A percentile compares a stretch with the other conserved stretches of the same genome.
Conservation (phyloP, 768 basidiomycete species). For the Amyloporia xantha region DNA sequence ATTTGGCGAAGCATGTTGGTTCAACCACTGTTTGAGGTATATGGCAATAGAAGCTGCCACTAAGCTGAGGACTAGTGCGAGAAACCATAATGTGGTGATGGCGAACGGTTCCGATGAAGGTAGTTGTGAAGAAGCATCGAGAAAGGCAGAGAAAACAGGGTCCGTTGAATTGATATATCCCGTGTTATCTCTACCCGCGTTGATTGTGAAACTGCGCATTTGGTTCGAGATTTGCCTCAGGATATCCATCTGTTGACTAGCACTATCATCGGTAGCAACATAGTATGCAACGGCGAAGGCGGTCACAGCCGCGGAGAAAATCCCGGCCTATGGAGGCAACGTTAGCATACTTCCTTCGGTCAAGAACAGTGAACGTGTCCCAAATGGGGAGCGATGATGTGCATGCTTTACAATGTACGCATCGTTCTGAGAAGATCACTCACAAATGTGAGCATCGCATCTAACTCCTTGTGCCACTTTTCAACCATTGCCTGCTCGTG, state of each 20-base stretch:
- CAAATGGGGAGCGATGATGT: too few species aligned
- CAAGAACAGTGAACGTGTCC: background rate
- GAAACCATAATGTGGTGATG: conserved; percentile 20
- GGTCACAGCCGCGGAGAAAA: conserved; percentile 13
- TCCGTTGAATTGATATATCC: background rate
- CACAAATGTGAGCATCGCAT: conserved; percentile 12
- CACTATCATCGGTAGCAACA: background rate
- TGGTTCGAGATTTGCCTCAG: conserved; percentile 1
- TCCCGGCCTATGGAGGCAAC: conserved; percentile 7
- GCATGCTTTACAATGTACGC: too few species aligned
- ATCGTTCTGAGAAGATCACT: too few species aligned
- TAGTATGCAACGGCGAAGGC: conserved; percentile 14
- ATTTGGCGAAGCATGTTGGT: conserved; percentile 14
- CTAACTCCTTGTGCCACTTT: conserved; percentile 11
- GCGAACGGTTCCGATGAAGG: conserved; percentile 4
- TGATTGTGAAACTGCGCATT: background rate
- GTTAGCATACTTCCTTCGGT: background rate
- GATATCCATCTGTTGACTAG: conserved; percentile 6
- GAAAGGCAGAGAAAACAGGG: background rate
- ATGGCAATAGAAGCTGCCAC: conserved; percentile 19
- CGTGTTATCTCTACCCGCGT: conserved; percentile 6
- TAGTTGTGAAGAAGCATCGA: background rate
- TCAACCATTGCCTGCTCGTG: conserved; percentile 8
- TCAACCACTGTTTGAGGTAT: conserved; percentile 23
- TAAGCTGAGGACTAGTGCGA: conserved; percentile 21